A percentile compares a stretch with the other conserved stretches of the same genome.
These are phyloP conservation scores for Thamnidium elegans DNA, from an alignment of 192 early-diverging fungal species.

Conservation along the genomic window DNA sequence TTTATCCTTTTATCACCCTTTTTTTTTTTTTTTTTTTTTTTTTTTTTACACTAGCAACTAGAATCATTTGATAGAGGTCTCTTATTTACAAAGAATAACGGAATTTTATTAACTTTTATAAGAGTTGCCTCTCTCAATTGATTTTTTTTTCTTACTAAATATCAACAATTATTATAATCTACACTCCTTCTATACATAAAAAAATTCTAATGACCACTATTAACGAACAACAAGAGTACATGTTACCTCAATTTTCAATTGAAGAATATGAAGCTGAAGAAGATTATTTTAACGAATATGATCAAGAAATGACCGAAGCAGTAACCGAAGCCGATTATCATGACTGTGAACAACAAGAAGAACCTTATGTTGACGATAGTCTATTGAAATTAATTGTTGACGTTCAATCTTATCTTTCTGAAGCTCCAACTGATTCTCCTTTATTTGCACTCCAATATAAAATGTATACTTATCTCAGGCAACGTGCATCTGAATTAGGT, in stretches of 20 bases:
- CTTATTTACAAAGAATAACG: not conserved
- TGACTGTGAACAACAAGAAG: not conserved
- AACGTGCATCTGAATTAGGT: conserved; percentile 32
- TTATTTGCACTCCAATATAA: conserved; percentile 37
- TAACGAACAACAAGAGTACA: no score
- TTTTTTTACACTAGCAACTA: not conserved
- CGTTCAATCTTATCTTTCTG: conserved; percentile 35
- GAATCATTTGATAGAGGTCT: conserved; percentile 10
- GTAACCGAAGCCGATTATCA: not conserved
- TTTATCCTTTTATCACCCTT: not conserved
- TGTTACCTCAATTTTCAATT: not conserved
- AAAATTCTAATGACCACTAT: no score
- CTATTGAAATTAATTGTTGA: conserved; percentile 33
- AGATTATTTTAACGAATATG: conserved; percentile 17
- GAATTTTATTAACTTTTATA: no score
- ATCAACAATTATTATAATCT: no score
- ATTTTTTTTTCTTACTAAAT: not conserved
- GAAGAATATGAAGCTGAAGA: conserved; percentile 15
- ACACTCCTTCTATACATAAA: no score
- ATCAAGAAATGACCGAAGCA: not conserved
- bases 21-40: conserved; percentile 4
- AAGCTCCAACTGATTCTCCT: conserved; percentile 29
- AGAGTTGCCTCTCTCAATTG: conserved; percentile 3
- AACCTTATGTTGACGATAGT: conserved; percentile 18
- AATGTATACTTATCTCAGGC: conserved; percentile 39